Evolutionary conservation across 257 asterid species (phyloP).

Genomic region (Schizonepeta tenuifolia): DNA sequence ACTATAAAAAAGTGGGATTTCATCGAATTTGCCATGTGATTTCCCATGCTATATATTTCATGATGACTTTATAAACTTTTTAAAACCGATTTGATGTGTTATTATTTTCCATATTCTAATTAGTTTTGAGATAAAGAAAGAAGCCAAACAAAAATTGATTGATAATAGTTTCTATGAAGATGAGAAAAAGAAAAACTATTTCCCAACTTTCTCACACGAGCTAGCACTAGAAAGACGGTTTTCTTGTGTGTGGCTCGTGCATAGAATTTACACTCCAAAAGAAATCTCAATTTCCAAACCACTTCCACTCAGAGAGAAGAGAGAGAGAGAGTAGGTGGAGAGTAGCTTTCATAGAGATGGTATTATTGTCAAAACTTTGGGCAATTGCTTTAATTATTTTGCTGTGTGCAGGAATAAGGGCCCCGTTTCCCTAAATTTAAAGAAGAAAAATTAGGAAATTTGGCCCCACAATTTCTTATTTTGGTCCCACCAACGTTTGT

Average conservation of each 20-base stretch:
- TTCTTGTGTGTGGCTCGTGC: constrained; percentile 49
- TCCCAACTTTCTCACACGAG: neutral
- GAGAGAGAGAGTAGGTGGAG: constrained; percentile 42
- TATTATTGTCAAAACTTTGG: constrained; percentile 63
- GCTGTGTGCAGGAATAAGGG: constrained; percentile 43
- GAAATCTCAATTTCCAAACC: constrained; percentile 42
- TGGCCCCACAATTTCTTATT: constrained; percentile 54
- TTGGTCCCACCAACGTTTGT: constrained; percentile 42
- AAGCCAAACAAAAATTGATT: neutral
- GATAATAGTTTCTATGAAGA: constrained; percentile 6
- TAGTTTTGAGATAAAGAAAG: neutral
- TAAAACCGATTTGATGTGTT: neutral
- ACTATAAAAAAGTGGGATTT: neutral
- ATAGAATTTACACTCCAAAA: constrained; percentile 36
- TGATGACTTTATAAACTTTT: neutral
- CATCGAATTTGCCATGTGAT: neutral
- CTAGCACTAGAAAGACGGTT: constrained; percentile 12
- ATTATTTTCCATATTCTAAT: neutral
- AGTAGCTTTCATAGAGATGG: constrained; percentile 56
- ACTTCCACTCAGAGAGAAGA: neutral
- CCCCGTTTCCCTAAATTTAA: constrained; percentile 48
- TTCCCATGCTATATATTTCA: neutral
- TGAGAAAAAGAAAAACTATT: neutral
- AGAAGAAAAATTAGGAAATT: constrained; percentile 26
- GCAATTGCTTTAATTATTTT: constrained; percentile 57